These are phyloP conservation scores for Sequoiadendron giganteum DNA, from an alignment of 75 land plant genomes.

Conservation along the genomic window DNA sequence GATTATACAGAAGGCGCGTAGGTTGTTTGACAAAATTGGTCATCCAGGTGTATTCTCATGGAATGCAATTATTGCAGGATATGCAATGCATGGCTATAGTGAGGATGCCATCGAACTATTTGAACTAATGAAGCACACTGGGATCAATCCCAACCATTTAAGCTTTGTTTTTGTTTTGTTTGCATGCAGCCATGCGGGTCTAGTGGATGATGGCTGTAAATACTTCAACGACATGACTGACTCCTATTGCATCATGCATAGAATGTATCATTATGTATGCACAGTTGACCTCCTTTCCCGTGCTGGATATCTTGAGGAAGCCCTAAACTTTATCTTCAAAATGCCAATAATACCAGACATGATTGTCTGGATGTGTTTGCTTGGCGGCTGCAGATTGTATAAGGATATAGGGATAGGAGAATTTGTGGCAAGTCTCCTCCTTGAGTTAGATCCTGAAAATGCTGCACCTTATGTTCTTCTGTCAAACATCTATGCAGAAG, in stretches of 20 bases:
- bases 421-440: slow-evolving; percentile 7
- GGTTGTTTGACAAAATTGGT: slow-evolving; percentile 16
- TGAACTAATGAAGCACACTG: slow-evolving; percentile 27
- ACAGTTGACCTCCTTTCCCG: slow-evolving; percentile 30
- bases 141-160: slow-evolving; percentile 28
- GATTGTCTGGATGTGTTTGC: slow-evolving; percentile 9
- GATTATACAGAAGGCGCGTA: slow-evolving; percentile 17
- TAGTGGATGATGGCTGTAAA: slow-evolving; percentile 22
- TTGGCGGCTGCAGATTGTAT: slow-evolving; percentile 17
- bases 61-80: slow-evolving; percentile 29
- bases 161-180: slow-evolving; percentile 32
- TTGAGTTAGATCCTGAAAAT: slow-evolving; percentile 14
- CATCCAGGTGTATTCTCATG: slow-evolving; percentile 18
- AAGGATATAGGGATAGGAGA: slow-evolving; percentile 10
- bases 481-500: slow-evolving; percentile 22
- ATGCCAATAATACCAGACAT: slow-evolving; percentile 16
- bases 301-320: slow-evolving; percentile 21
- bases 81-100: slow-evolving; percentile 31
- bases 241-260: slow-evolving; percentile 8
- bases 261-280: slow-evolving; percentile 26
- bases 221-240: slow-evolving; percentile 17
- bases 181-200: slow-evolving; percentile 32
- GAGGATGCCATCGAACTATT: slow-evolving; percentile 21
- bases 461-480: slow-evolving; percentile 13
- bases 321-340: slow-evolving; percentile 14